A percentile compares a stretch with the other conserved stretches of the same genome.
phyloP scores from a whole-genome alignment of 352 stramenopile genomes.

The Pythium vanterpoolii region DNA sequence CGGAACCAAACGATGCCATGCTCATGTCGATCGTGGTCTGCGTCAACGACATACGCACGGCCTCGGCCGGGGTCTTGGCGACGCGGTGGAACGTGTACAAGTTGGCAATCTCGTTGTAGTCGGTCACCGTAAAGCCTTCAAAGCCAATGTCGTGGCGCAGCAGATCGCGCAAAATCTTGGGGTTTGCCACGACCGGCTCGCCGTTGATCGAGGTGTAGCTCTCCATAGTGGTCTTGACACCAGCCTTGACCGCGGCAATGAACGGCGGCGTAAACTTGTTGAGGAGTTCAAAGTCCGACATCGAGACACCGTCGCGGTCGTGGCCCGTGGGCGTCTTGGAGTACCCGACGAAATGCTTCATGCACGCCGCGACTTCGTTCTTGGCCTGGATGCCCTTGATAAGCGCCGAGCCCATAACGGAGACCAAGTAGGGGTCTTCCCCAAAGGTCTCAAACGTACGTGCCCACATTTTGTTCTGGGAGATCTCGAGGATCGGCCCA shows the following conservation, averaged over 20 bases:
- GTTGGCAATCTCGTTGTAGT: constrained; percentile 83
- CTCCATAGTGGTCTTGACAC: constrained; percentile 90
- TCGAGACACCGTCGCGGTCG: constrained; percentile 69
- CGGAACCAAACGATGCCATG: constrained; percentile 48
- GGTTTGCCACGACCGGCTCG: constrained; percentile 85
- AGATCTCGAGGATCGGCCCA: constrained; percentile 68
- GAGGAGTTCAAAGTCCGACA: constrained; percentile 76
- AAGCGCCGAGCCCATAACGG: constrained; percentile 41
- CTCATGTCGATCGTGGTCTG: constrained; percentile 81
- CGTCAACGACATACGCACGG: constrained; percentile 40
- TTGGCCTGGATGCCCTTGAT: constrained; percentile 45
- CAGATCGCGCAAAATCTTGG: constrained; percentile 41
- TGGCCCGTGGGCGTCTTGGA: constrained; percentile 81
- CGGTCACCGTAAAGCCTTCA: constrained; percentile 71
- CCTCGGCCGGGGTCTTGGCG: constrained; percentile 29
- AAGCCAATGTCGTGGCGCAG: constrained; percentile 63
- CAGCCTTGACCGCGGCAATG: constrained; percentile 70
- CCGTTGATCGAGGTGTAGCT: constrained; percentile 92
- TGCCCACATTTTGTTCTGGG: constrained; percentile 57
- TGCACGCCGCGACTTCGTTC: constrained; percentile 36
- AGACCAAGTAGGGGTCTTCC: constrained; percentile 63
- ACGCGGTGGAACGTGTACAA: constrained; percentile 56
- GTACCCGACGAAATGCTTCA: constrained; percentile 88
- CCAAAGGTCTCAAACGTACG: constrained; percentile 86
- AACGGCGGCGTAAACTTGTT: constrained; percentile 87